Evolutionary conservation across 2,329 filamentous ascomycete species (phyloP).

Genomic region (Pyricularia grisea): DNA sequence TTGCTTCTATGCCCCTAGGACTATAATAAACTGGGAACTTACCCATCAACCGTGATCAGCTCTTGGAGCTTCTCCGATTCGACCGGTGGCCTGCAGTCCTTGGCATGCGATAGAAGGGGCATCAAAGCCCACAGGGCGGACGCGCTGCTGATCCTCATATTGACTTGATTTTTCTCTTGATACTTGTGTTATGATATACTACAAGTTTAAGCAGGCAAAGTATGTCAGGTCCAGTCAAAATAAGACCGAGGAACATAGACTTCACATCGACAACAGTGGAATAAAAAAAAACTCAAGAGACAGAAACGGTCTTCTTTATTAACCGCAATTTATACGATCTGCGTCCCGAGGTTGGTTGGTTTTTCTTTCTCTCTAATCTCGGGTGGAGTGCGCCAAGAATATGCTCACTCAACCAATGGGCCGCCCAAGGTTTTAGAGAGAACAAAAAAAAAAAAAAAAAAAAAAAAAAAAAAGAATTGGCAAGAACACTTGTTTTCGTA

Average conservation of each 20-base stretch:
- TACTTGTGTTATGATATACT: neutral
- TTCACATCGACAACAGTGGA: neutral
- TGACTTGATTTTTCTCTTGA: neutral
- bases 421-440: neutral
- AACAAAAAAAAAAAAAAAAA: neutral
- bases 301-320: neutral
- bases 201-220: neutral
- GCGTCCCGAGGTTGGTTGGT: neutral
- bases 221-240: neutral
- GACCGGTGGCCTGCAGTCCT: conserved; percentile 3
- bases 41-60: conserved; percentile 3
- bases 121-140: conserved; percentile 2
- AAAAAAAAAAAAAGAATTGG: too few relatives aligned
- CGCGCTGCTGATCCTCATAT: conserved; percentile 2
- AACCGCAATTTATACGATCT: neutral
- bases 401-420: neutral
- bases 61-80: conserved; percentile 1
- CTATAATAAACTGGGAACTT: neutral
- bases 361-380: neutral
- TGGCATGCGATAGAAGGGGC: conserved; percentile 1
- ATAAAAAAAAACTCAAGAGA: neutral
- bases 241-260: neutral
- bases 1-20: neutral
- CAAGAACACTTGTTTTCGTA: neutral
- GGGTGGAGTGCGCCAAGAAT: neutral